These are phyloP conservation scores for Naganishia cerealis DNA, from an alignment of 1,284 basidiomycete species.

Conservation along the genomic window DNA sequence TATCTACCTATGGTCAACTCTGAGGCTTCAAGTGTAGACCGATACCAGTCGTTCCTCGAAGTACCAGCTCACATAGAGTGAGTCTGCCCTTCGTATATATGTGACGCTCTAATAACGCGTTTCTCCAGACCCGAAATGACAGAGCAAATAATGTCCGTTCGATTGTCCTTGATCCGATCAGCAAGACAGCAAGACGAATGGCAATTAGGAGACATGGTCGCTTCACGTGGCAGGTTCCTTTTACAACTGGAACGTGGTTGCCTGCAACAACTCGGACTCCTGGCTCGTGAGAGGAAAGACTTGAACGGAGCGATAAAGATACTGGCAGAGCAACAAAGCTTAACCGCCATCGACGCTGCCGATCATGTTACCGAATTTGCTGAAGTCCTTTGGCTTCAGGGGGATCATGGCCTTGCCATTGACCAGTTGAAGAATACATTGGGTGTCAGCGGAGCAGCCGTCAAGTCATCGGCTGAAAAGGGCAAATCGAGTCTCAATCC, in stretches of 20 bases:
- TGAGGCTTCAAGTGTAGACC: too few relatives aligned
- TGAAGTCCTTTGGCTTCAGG: slow-evolving; percentile 82
- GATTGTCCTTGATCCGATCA: slow-evolving; percentile 74
- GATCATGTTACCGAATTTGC: slow-evolving; percentile 76
- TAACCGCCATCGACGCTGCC: slow-evolving; percentile 59
- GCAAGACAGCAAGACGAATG: slow-evolving; percentile 63
- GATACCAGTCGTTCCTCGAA: slow-evolving; percentile 5
- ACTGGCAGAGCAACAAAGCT: slow-evolving; percentile 68
- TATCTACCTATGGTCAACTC: neutral
- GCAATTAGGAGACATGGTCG: slow-evolving; percentile 64
- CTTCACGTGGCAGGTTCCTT: slow-evolving; percentile 61
- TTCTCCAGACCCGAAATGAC: slow-evolving; percentile 68
- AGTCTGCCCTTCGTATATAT: slow-evolving; percentile 4
- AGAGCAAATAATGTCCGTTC: slow-evolving; percentile 77
- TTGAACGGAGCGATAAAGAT: slow-evolving; percentile 84
- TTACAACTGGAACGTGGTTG: slow-evolving; percentile 68
- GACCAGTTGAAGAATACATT: slow-evolving; percentile 62
- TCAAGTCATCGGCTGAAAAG: slow-evolving; percentile 37
- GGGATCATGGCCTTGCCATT: slow-evolving; percentile 80
- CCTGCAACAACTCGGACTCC: slow-evolving; percentile 70
- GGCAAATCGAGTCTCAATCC: neutral
- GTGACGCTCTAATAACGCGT: slow-evolving; percentile 14
- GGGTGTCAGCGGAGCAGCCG: neutral
- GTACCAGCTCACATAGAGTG: slow-evolving; percentile 31
- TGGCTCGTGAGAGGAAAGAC: slow-evolving; percentile 69